Conservation (phyloP, 2,329 filamentous ascomycete species). For the Ophiocordyceps robertsii region DNA sequence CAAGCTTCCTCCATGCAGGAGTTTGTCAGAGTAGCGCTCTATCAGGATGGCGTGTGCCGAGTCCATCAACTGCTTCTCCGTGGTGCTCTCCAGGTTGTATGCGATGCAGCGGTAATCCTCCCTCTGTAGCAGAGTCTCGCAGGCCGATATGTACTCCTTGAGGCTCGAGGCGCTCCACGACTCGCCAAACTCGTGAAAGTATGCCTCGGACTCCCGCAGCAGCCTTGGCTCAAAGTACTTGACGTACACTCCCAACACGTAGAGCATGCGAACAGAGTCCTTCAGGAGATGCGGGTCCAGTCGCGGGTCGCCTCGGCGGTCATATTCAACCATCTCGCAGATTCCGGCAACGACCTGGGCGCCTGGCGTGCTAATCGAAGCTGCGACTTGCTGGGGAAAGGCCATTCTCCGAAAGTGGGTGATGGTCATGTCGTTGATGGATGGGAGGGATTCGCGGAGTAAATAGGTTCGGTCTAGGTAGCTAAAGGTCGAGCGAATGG, state of each 20-base stretch:
- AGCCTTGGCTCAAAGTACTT: conserved; percentile 69
- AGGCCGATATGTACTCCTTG: conserved; percentile 61
- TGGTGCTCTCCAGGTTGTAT: conserved; percentile 72
- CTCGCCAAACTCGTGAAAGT: conserved; percentile 57
- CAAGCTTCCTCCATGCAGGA: conserved; percentile 55
- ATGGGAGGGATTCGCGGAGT: conserved; percentile 53
- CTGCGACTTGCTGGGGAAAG: conserved; percentile 19
- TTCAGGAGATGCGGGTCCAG: conserved; percentile 56
- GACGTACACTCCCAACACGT: conserved; percentile 71
- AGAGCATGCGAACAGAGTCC: conserved; percentile 67
- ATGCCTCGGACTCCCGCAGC: conserved; percentile 51
- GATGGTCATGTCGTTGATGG: conserved; percentile 72
- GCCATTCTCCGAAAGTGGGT: conserved; percentile 55
- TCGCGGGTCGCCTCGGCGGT: conserved; percentile 44
- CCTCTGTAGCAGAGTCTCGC: conserved; percentile 52
- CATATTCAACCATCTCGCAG: conserved; percentile 61
- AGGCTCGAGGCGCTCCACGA: conserved; percentile 50
- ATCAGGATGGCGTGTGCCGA: conserved; percentile 64
- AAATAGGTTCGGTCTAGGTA: conserved; percentile 88
- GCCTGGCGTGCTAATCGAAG: conserved; percentile 9
- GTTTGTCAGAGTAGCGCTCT: conserved; percentile 47
- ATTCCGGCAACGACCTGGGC: conserved; percentile 35
- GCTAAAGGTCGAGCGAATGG: conserved; percentile 80
- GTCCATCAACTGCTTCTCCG: conserved; percentile 62
- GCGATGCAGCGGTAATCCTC: conserved; percentile 68